phyloP scores from a whole-genome alignment of 345 rosid genomes.

The Citrus australasica region DNA sequence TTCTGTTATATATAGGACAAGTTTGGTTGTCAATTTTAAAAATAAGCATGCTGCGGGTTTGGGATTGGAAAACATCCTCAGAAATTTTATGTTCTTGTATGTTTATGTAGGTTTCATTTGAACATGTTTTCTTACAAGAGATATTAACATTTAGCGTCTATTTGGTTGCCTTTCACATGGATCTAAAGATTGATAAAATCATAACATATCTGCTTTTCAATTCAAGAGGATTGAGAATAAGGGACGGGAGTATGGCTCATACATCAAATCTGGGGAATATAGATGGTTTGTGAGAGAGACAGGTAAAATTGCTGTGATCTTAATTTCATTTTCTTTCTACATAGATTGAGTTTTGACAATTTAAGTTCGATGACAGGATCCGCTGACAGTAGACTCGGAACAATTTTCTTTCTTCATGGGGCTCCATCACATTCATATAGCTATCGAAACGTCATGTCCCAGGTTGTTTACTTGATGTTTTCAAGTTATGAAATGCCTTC shows the following conservation, averaged over 20 bases:
- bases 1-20: not conserved
- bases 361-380: slow-evolving; percentile 43
- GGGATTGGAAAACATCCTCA: not conserved
- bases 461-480: slow-evolving; percentile 37
- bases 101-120: not conserved
- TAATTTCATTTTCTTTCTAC: not conserved
- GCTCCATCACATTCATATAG: slow-evolving; percentile 95
- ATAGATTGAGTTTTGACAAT: not conserved
- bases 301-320: slow-evolving; percentile 35
- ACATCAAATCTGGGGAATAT: slow-evolving; percentile 54
- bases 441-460: slow-evolving; percentile 83
- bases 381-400: slow-evolving; percentile 63
- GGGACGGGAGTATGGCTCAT: slow-evolving; percentile 73
- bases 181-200: not conserved
- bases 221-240: slow-evolving; percentile 84
- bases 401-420: slow-evolving; percentile 79
- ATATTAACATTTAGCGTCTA: not conserved
- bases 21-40: not conserved
- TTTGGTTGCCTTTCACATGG: not conserved
- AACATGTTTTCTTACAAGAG: not conserved
- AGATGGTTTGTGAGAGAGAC: slow-evolving; percentile 93
- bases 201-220: not conserved
- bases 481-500: not conserved
- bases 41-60: not conserved
- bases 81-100: not conserved